Base-by-base conservation (phyloP, 148 eudicot species). In the Camellia granthamiana region DNA sequence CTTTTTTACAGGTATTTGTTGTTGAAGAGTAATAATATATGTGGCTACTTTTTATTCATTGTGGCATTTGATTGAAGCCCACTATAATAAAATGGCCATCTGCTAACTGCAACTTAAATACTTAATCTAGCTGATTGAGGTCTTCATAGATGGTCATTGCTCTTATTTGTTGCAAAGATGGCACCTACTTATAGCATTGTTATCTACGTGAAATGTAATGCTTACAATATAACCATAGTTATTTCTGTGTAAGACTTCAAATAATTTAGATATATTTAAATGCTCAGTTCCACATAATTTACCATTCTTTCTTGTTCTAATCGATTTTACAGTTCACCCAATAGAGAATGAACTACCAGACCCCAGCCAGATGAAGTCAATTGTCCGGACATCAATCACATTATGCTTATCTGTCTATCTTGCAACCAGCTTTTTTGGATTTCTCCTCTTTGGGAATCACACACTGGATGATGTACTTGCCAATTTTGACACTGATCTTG, bases 391-490 rank as follows among this genome's bases (percentile, higher is more conserved):
- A 62, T 91, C 97, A 70, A 87, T 93, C 73, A 67, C 76, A 23
- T 61, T 93, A 9, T 93, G 97, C 77, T 82, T 93, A 63, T 76
- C 86, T 68, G 91, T 93, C 55, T 93, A 93, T 54, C 71, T 90
- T 51, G 84, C 91, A 23, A 93, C 94, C 47, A 89, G 94, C 85
- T 89, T 93, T 87, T 93, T 93, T 70, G 97, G 92, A 46, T 89
- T 89, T 78, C 91, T 93, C 73, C 85, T 93, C 56, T 93, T 93
- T 78, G 92, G 95, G 41, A 84, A 90, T 74, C 78, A 85, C 23
- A 93, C 94, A 30, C 61, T 88, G 75, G 97, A 93, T 78, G 97
- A 93, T 71, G 88, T 93, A 38, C 96, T 93, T 79, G 92, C 98
- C 70, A 94, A 94, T 79, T 94, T 94, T 56, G 96, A 92, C 81